Evolutionary conservation across 2,329 filamentous ascomycete species (phyloP).

Genomic region (Fusarium sterilihyphosum): DNA sequence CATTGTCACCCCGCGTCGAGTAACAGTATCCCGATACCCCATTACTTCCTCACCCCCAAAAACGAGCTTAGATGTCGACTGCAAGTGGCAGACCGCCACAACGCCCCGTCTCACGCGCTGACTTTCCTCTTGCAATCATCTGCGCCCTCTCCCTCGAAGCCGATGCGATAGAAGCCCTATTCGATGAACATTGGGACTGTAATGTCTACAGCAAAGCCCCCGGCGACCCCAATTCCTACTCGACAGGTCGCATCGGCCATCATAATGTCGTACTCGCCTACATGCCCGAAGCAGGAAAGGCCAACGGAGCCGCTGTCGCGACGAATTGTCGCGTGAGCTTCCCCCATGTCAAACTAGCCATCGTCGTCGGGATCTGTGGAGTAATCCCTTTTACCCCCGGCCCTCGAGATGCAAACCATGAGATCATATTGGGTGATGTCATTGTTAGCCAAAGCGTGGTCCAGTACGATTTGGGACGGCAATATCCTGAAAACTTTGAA

Average conservation of each 20-base stretch:
- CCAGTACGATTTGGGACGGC: background rate
- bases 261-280: slow-evolving; percentile 44
- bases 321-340: slow-evolving; percentile 47
- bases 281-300: slow-evolving; percentile 44
- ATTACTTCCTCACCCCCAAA: too few species aligned
- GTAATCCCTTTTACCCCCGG: slow-evolving; percentile 41
- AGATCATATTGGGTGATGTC: background rate
- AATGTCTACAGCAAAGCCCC: slow-evolving; percentile 29
- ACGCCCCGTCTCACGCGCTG: background rate
- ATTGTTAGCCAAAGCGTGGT: background rate
- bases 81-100: rapidly evolving
- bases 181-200: slow-evolving; percentile 19
- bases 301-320: slow-evolving; percentile 39
- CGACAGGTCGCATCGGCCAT: slow-evolving; percentile 40
- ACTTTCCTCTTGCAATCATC: slow-evolving; percentile 33
- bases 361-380: slow-evolving; percentile 54
- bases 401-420: background rate
- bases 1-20: too few species aligned
- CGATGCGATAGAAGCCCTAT: slow-evolving; percentile 37
- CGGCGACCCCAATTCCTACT: slow-evolving; percentile 45
- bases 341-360: slow-evolving; percentile 43
- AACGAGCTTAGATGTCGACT: background rate
- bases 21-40: too few species aligned
- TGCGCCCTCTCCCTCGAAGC: slow-evolving; percentile 43
- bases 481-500: background rate